phyloP scores from a whole-genome alignment of 805 yeast species.

The Saccharomycopsis lassenensis region DNA sequence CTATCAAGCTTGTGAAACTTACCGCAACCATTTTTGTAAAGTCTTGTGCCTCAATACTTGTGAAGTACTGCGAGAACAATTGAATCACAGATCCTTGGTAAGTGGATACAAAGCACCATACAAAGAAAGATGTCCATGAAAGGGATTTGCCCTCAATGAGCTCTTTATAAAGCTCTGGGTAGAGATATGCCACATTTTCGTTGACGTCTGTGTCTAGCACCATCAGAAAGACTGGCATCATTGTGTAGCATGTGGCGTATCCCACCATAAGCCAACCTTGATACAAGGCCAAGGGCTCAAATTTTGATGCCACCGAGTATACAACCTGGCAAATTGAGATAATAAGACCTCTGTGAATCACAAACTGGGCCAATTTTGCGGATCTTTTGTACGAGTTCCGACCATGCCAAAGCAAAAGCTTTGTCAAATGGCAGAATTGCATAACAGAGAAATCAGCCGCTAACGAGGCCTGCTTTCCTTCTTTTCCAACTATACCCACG shows the following conservation, averaged over 20 bases:
- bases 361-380: constrained; percentile 90
- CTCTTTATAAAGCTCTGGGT: constrained; percentile 93
- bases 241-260: constrained; percentile 91
- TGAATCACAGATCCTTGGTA: constrained; percentile 87
- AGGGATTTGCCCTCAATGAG: constrained; percentile 79
- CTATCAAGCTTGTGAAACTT: constrained; percentile 65
- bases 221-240: constrained; percentile 95
- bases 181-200: constrained; percentile 76
- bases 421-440: constrained; percentile 82
- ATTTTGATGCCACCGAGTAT: constrained; percentile 72
- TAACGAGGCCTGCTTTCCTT: constrained; percentile 92
- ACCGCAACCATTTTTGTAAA: constrained; percentile 77
- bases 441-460: constrained; percentile 95
- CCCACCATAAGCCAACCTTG: constrained; percentile 99
- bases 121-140: constrained; percentile 77
- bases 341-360: constrained; percentile 89
- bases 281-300: constrained; percentile 88
- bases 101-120: constrained; percentile 84
- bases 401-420: constrained; percentile 92
- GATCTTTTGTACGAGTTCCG: constrained; percentile 93
- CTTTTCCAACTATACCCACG: constrained; percentile 97
- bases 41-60: constrained; percentile 41
- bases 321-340: constrained; percentile 94
- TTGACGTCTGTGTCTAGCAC: constrained; percentile 88
- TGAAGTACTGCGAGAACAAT: constrained; percentile 65